Percentiles rank a stretch among this genome's conserved stretches.
These are phyloP conservation scores for Juglanconis sp. DNA, from an alignment of 2,329 filamentous ascomycete species.

Conservation along the genomic window DNA sequence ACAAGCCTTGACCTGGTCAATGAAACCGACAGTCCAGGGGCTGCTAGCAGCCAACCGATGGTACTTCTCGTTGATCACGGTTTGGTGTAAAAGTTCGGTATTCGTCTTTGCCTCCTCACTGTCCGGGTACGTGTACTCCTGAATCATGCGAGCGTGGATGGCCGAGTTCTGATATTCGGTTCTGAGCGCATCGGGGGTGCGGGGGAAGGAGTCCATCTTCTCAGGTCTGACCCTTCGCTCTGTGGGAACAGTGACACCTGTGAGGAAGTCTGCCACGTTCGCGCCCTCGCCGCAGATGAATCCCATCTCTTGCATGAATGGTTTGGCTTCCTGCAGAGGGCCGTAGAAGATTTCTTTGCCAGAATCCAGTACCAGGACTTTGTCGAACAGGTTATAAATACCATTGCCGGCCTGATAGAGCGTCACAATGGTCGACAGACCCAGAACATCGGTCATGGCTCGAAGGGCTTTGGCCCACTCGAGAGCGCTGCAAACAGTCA, in stretches of 20 bases:
- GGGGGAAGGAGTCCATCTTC: slow-evolving; percentile 39
- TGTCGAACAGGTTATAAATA: slow-evolving; percentile 69
- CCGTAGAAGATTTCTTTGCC: slow-evolving; percentile 67
- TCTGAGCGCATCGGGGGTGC: slow-evolving; percentile 42
- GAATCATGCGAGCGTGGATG: slow-evolving; percentile 47
- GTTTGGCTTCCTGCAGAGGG: slow-evolving; percentile 52
- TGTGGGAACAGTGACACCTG: slow-evolving; percentile 62
- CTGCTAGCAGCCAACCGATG: slow-evolving; percentile 51
- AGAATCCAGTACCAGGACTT: slow-evolving; percentile 64
- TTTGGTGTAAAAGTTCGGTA: slow-evolving; percentile 52
- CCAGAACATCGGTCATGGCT: slow-evolving; percentile 60
- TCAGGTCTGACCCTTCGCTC: slow-evolving; percentile 59
- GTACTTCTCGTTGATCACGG: slow-evolving; percentile 52
- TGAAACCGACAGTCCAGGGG: slow-evolving; percentile 53
- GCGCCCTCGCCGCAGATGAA: slow-evolving; percentile 61
- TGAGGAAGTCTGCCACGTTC: slow-evolving; percentile 64
- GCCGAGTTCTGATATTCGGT: slow-evolving; percentile 49
- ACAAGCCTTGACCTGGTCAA: slow-evolving; percentile 53
- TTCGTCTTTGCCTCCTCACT: slow-evolving; percentile 44
- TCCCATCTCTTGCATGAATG: slow-evolving; percentile 63
- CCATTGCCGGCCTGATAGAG: slow-evolving; percentile 69
- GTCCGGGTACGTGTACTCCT: slow-evolving; percentile 56
- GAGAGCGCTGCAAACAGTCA: slow-evolving; percentile 39
- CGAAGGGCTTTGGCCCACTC: slow-evolving; percentile 60
- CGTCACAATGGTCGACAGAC: slow-evolving; percentile 59